phyloP scores from a whole-genome alignment of 306 rosid genomes.

The Vigna unguiculata region DNA sequence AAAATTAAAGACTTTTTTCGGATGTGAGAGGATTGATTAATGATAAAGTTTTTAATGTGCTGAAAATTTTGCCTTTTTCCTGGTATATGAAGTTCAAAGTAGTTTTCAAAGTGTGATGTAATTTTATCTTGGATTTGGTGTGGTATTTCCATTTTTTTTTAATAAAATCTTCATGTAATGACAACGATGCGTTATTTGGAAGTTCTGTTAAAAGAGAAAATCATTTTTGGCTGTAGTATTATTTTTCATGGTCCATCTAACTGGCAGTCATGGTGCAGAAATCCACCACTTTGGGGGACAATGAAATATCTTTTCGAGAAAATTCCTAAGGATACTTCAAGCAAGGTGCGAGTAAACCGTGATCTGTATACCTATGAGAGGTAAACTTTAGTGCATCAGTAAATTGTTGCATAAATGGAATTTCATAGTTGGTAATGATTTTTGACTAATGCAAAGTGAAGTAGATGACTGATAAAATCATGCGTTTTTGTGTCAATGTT shows the following conservation, averaged over 20 bases:
- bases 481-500: slow-evolving; percentile 30
- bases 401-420: slow-evolving; percentile 9
- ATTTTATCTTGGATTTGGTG: no score
- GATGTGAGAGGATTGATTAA: no score
- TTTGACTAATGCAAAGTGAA: slow-evolving; percentile 28
- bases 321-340: slow-evolving; percentile 95
- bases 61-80: no score
- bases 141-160: no score
- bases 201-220: slow-evolving; percentile 22
- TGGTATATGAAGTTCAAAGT: no score
- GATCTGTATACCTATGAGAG: slow-evolving; percentile 81
- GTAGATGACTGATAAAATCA: slow-evolving; percentile 19
- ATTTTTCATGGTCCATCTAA: slow-evolving; percentile 34
- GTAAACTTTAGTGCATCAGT: slow-evolving; percentile 50
- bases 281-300: slow-evolving; percentile 93
- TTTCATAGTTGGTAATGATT: slow-evolving; percentile 4
- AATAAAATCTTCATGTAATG: no score
- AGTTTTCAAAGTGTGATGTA: no score
- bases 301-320: slow-evolving; percentile 92
- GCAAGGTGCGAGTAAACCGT: slow-evolving; percentile 94
- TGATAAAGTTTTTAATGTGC: no score
- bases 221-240: slow-evolving; percentile 7
- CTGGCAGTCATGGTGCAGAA: slow-evolving; percentile 63
- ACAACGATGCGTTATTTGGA: no score
- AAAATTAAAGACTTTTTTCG: no score